These are phyloP conservation scores for Aureobasidium namibiae DNA, from an alignment of 2,329 filamentous ascomycete genomes.

Conservation along the genomic window DNA sequence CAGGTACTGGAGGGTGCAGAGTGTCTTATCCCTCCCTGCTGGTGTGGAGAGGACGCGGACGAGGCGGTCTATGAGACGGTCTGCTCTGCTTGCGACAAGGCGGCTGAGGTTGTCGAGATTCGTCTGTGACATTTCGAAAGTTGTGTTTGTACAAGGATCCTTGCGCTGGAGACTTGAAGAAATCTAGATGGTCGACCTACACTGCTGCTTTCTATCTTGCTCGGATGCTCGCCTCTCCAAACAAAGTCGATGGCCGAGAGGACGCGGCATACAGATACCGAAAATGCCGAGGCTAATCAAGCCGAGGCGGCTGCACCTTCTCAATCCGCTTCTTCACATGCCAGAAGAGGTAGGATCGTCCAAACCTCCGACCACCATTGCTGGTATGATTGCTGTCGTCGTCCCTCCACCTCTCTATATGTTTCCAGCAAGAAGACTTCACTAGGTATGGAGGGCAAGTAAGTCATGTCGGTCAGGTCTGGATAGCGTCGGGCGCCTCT, in stretches of 20 bases:
- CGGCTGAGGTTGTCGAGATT: not conserved
- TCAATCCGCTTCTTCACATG: not conserved
- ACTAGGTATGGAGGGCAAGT: not conserved
- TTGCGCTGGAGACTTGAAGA: too few species aligned
- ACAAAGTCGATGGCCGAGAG: not conserved
- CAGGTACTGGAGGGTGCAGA: conserved; percentile 37
- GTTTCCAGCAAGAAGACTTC: too few species aligned
- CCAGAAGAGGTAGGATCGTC: not conserved
- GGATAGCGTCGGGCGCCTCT: not conserved
- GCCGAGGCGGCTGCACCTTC: not conserved
- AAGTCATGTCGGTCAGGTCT: too few species aligned
- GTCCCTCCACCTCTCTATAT: too few species aligned
- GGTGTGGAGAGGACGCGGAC: conserved; percentile 32
- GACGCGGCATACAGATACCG: conserved; percentile 1
- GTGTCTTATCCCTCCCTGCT: conserved; percentile 31
- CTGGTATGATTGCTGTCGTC: too few species aligned
- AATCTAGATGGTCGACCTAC: not conserved
- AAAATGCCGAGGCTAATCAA: not conserved
- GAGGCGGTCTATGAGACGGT: conserved; percentile 28
- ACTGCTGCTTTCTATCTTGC: not conserved
- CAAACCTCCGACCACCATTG: not conserved
- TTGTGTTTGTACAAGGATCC: too few species aligned
- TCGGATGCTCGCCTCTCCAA: not conserved
- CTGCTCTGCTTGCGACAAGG: conserved; percentile 20
- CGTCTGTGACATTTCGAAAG: not conserved